phyloP scores from a whole-genome alignment of 331 rosid species.

The Acacia pycnantha region DNA sequence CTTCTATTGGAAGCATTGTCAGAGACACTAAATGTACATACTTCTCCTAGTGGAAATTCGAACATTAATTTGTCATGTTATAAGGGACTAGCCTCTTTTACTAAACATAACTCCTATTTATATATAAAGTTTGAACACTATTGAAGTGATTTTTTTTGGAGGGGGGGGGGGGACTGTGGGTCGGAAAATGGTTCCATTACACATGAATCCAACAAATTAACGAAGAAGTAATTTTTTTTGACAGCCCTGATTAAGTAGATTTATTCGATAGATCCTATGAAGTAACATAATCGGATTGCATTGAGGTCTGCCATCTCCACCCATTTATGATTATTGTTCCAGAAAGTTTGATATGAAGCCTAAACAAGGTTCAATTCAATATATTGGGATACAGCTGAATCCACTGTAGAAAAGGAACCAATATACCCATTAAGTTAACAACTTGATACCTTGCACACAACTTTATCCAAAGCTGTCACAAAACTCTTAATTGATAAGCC shows the following conservation, averaged over 20 bases:
- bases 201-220: not conserved
- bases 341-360: not conserved
- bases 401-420: not conserved
- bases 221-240: too few species aligned
- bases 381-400: not conserved
- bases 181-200: not conserved
- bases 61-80: too few species aligned
- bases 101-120: too few species aligned
- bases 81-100: rapidly evolving
- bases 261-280: too few species aligned
- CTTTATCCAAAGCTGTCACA: not conserved
- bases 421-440: not conserved
- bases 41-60: too few species aligned
- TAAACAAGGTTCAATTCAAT: not conserved
- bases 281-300: too few species aligned
- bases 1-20: too few species aligned
- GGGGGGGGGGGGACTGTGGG: not conserved
- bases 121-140: too few species aligned
- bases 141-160: too few species aligned
- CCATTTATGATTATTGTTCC: not conserved
- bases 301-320: not conserved
- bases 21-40: too few species aligned
- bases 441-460: not conserved
- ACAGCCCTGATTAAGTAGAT: too few species aligned
- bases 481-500: not conserved